phyloP scores from a whole-genome alignment of 202 grass and related monocot genomes.

The Digitaria exilis region DNA sequence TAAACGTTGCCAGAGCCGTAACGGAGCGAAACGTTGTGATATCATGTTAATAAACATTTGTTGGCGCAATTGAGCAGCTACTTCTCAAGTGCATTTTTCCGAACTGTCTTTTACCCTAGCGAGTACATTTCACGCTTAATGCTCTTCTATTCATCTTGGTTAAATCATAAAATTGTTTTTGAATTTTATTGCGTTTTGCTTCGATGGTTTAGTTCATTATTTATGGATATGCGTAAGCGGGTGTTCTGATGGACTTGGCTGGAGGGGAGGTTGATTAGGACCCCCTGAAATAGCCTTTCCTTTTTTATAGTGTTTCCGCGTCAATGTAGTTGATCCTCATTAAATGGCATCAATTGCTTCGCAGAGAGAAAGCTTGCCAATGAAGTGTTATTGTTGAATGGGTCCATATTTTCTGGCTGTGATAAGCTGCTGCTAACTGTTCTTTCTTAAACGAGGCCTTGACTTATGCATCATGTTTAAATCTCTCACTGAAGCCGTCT shows the following conservation, averaged over 20 bases:
- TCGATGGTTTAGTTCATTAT: no score
- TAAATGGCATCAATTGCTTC: background rate
- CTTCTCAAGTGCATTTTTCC: slow-evolving; percentile 2
- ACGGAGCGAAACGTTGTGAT: slow-evolving; percentile 8
- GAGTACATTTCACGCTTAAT: background rate
- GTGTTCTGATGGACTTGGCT: no score
- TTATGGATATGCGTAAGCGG: no score
- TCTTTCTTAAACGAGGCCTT: background rate
- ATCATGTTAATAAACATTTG: slow-evolving; percentile 51
- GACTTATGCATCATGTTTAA: background rate
- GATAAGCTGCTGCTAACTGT: no score
- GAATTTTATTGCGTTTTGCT: background rate
- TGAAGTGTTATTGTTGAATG: background rate
- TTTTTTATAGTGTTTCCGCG: background rate
- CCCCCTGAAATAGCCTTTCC: background rate
- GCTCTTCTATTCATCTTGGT: background rate
- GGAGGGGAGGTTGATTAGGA: background rate
- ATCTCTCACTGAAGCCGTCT: no score
- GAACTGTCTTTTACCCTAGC: background rate
- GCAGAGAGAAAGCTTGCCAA: background rate
- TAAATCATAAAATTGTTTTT: background rate
- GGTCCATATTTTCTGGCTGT: background rate
- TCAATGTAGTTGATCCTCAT: background rate
- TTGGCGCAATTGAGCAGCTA: slow-evolving; percentile 20
- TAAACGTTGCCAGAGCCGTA: background rate